Evolutionary conservation across 2,329 filamentous ascomycete species (phyloP).

Genomic region (Trichoderma pleuroti): DNA sequence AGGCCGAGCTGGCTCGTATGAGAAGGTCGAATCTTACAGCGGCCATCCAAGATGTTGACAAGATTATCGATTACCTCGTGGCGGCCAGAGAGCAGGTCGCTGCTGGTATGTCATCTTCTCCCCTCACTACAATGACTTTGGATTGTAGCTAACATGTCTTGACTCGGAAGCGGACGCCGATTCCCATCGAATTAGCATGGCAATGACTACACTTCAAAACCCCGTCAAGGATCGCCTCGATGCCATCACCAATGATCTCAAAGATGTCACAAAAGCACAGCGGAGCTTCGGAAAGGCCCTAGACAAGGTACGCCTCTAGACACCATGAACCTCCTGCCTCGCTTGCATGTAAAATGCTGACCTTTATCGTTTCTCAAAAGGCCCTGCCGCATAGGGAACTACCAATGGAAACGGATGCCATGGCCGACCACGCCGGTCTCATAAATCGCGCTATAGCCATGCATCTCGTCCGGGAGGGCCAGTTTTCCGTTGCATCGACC

Average conservation of each 20-base stretch:
- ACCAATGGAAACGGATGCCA: slow-evolving; percentile 74
- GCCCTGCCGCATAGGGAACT: slow-evolving; percentile 55
- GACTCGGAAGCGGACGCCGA: slow-evolving; percentile 30
- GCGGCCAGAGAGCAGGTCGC: slow-evolving; percentile 71
- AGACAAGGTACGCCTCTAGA: slow-evolving; percentile 59
- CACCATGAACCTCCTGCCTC: background rate
- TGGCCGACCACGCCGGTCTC: slow-evolving; percentile 69
- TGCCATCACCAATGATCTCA: slow-evolving; percentile 73
- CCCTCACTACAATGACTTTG: background rate
- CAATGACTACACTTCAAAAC: slow-evolving; percentile 79
- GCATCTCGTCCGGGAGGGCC: slow-evolving; percentile 91
- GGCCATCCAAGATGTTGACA: slow-evolving; percentile 75
- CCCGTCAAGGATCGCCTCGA: slow-evolving; percentile 80
- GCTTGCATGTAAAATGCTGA: background rate
- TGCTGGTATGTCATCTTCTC: slow-evolving; percentile 48
- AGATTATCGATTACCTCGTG: slow-evolving; percentile 73
- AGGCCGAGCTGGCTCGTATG: slow-evolving; percentile 71
- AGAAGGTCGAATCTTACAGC: slow-evolving; percentile 64
- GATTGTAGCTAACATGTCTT: slow-evolving; percentile 20
- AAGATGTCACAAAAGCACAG: slow-evolving; percentile 76
- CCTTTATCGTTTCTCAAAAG: slow-evolving; percentile 22
- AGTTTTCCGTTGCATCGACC: slow-evolving; percentile 81
- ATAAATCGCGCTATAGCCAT: slow-evolving; percentile 94
- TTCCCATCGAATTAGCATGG: slow-evolving; percentile 62
- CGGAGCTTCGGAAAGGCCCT: slow-evolving; percentile 82